A percentile compares a stretch with the other conserved stretches of the same genome.
Conservation (phyloP, 2,329 filamentous ascomycete genomes). For the Fusarium abutilonis region DNA sequence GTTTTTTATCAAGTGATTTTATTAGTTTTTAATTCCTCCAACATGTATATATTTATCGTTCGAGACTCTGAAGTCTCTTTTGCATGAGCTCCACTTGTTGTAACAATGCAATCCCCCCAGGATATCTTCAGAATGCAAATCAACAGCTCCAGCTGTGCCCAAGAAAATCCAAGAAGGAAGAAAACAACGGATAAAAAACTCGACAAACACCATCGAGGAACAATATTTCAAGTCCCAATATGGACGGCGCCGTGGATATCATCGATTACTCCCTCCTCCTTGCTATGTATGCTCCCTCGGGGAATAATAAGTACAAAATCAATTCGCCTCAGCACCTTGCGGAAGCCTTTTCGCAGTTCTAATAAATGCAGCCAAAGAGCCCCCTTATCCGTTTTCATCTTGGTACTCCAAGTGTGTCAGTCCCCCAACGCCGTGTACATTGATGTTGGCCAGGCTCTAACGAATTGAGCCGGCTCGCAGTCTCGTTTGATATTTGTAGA, state of each 20-base stretch:
- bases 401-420: constrained; percentile 11
- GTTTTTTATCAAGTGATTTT: constrained; percentile 1
- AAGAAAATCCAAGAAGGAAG: not conserved
- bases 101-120: not conserved
- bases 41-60: not conserved
- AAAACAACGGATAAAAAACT: not conserved
- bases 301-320: not conserved
- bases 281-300: not conserved
- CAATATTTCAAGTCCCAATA: not conserved
- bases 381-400: constrained; percentile 19
- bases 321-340: constrained; percentile 12
- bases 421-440: constrained; percentile 11
- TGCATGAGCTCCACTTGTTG: not conserved
- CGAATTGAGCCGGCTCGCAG: constrained; percentile 5
- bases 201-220: not conserved
- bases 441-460: not conserved
- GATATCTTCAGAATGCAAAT: constrained; percentile 16
- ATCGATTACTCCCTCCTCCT: not conserved
- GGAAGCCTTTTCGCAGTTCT: constrained; percentile 28
- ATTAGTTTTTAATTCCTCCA: constrained; percentile 9
- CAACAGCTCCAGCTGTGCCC: not conserved
- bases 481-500: constrained; percentile 6
- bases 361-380: constrained; percentile 32
- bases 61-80: not conserved
- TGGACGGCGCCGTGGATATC: not conserved